Evolutionary conservation across 345 rosid genomes (phyloP).

Genomic region (Clarkia xantiana): DNA sequence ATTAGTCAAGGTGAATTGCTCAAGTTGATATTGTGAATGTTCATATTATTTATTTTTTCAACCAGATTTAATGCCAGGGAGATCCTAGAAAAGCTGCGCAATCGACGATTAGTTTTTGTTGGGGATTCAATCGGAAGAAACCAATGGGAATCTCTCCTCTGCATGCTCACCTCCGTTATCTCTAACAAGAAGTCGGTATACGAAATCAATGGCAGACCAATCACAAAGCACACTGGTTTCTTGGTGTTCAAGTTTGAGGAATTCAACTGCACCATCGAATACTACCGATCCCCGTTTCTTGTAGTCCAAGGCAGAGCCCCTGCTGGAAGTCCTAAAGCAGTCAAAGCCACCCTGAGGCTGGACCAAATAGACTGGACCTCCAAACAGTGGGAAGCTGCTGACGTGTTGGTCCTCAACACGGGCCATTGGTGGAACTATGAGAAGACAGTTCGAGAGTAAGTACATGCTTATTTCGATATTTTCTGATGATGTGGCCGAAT

Average conservation of each 20-base stretch:
- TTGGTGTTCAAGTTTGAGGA: slow-evolving; percentile 59
- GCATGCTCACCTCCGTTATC: slow-evolving; percentile 61
- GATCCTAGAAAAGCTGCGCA: slow-evolving; percentile 53
- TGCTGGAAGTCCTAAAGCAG: slow-evolving; percentile 27
- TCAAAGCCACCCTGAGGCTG: slow-evolving; percentile 47
- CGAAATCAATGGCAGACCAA: slow-evolving; percentile 62
- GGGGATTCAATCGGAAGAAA: slow-evolving; percentile 94
- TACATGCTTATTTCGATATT: not conserved
- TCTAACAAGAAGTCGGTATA: slow-evolving; percentile 46
- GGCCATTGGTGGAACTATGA: slow-evolving; percentile 93
- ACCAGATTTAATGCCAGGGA: slow-evolving; percentile 54
- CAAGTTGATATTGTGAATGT: no score
- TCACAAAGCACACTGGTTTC: slow-evolving; percentile 75
- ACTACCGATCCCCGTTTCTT: slow-evolving; percentile 75
- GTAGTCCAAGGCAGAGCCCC: slow-evolving; percentile 63
- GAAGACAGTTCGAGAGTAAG: slow-evolving; percentile 59
- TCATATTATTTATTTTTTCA: not conserved
- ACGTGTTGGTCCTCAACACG: slow-evolving; percentile 57
- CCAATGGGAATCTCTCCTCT: slow-evolving; percentile 91
- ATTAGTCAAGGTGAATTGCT: no score
- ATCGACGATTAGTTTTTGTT: slow-evolving; percentile 60
- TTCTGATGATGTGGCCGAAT: no score
- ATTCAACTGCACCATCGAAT: slow-evolving; percentile 76
- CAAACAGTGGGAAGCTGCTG: slow-evolving; percentile 53
- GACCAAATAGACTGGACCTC: slow-evolving; percentile 61